A percentile compares a stretch with the other conserved stretches of the same genome.
These are phyloP conservation scores for Fusarium tanahbumbuense DNA, from an alignment of 2,329 filamentous ascomycete species.

Conservation along the genomic window DNA sequence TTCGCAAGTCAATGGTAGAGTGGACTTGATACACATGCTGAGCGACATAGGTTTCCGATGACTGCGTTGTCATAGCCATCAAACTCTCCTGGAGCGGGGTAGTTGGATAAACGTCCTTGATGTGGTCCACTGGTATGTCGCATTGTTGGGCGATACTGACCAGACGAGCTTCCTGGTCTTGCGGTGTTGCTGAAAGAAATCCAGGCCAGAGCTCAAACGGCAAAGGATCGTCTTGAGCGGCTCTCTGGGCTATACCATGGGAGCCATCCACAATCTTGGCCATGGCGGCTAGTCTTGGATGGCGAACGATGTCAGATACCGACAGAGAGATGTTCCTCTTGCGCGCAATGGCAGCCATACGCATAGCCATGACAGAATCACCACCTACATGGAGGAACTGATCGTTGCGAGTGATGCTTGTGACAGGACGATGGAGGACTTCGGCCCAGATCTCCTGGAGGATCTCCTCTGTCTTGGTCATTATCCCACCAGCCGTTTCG, in stretches of 20 bases:
- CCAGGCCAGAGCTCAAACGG: neutral
- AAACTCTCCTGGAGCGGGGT: neutral
- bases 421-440: too few species aligned
- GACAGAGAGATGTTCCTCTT: neutral
- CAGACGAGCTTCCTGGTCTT: neutral
- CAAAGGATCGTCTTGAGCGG: neutral
- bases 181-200: neutral
- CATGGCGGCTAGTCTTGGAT: neutral
- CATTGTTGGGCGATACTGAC: neutral
- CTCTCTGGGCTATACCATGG: neutral
- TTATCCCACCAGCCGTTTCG: too few species aligned
- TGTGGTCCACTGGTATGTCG: neutral
- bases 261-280: neutral
- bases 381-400: neutral
- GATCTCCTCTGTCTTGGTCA: too few species aligned
- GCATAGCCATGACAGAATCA: neutral
- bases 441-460: too few species aligned
- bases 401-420: neutral
- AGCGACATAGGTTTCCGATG: neutral
- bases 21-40: neutral
- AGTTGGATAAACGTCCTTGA: slow-evolving; percentile 2
- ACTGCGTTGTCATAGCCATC: slow-evolving; percentile 2
- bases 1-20: neutral
- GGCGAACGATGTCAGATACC: slow-evolving; percentile 2
- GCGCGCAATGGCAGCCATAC: neutral